Evolutionary conservation across 257 asterid genomes (phyloP).

Genomic region (Prunella vulgaris): DNA sequence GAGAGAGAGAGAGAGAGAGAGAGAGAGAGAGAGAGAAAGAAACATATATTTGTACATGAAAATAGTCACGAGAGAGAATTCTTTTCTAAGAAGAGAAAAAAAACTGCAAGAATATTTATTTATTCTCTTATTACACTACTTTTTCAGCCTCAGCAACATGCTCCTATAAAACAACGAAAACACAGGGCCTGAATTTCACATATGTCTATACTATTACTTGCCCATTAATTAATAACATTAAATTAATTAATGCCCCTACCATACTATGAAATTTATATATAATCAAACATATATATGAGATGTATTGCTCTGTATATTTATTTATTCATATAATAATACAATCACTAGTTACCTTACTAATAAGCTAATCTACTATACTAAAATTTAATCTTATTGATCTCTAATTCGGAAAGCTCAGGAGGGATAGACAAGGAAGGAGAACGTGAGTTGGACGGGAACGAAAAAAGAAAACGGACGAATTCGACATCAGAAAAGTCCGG

Average conservation of each 20-base stretch:
- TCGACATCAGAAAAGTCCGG: conserved; percentile 23
- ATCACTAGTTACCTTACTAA: neutral
- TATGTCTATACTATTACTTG: conserved; percentile 21
- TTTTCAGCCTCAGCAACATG: conserved; percentile 29
- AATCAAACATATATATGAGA: neutral
- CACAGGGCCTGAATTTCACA: conserved; percentile 29
- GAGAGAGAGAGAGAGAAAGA: too few relatives aligned
- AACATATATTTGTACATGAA: conserved; percentile 20
- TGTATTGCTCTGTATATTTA: neutral
- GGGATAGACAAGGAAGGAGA: conserved; percentile 99
- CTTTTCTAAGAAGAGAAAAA: conserved; percentile 12
- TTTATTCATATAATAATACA: neutral
- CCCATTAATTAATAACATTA: conserved; percentile 22
- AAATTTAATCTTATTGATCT: neutral
- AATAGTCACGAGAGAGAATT: conserved; percentile 45
- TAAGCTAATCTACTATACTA: neutral
- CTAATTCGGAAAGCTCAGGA: conserved; percentile 64
- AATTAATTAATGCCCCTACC: conserved; percentile 32
- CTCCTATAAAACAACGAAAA: conserved; percentile 38
- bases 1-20: too few relatives aligned
- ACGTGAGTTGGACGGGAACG: conserved; percentile 47
- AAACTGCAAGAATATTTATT: conserved; percentile 28
- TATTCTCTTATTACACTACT: conserved; percentile 35
- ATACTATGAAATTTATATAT: conserved; percentile 14
- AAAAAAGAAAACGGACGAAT: neutral